Evolutionary conservation across 2,329 filamentous ascomycete species (phyloP), one percentile per base, ranked within the genome.

Genomic region (Colletotrichum kahawae): DNA sequence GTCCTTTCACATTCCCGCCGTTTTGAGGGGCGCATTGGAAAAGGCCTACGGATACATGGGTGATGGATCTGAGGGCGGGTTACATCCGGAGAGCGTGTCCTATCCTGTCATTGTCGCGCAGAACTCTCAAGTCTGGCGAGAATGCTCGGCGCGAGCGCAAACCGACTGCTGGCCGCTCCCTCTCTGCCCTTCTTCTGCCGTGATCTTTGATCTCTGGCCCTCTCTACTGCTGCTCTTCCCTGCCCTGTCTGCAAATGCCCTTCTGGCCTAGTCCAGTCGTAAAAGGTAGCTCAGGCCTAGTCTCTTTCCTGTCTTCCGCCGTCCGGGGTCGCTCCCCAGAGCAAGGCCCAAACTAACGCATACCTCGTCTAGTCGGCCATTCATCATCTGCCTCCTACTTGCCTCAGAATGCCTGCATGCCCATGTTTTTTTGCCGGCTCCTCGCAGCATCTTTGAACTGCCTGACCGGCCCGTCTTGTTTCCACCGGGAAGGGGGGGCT

Each of bases 11-110:
- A 21, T 34, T n/a, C 21, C 66, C 34, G 48, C 31, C 59, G 14
- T 57, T n/a, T 43, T 65, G 34, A 34, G 70, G 65, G 66, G 27
- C 67, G 48, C 36, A 9, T 38, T 31, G 38, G 31, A n/a, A 72
- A 63, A 54, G 60, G 43, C 31, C 24, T 24, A 24, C 24, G 24
- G 24, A 51, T 36, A n/a, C 65, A 74, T 34, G 29, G n/a, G 9
- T 43, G 38, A 43, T 43, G 18, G 38, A 43, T 43, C 38, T n/a
- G 38, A 43, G 38, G 38, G 38, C 71, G 67, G 71, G 71, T 71
- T 65, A 66, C 71, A 60, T 74, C 67, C 67, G 71, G 71, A 63
- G n/a, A 24, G 60, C 67, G 48, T 64, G 60, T 70, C 67, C 60
- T 51, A 65, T 74, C 67, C 34, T 43, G 67, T 70, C 56, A 18